Conservation (phyloP, 2,329 filamentous ascomycete species). For the Sclerotiophoma versabilis region DNA sequence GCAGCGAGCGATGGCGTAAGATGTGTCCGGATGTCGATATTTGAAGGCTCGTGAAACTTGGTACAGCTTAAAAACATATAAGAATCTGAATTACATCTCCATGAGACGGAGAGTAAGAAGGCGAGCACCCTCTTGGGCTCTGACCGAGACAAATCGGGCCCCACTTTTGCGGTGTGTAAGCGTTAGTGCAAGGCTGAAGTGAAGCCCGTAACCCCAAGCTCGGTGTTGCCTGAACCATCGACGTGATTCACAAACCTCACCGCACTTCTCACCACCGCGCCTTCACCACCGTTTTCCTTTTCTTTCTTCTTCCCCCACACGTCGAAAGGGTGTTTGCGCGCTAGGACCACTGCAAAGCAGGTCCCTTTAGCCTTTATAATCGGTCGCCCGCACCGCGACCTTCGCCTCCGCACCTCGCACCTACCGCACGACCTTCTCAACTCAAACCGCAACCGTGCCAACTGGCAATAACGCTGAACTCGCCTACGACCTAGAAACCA, state of each 20-base stretch:
- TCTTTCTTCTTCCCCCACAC: not conserved
- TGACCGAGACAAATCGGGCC: not conserved
- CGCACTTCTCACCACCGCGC: conserved; percentile 23
- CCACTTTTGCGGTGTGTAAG: conserved; percentile 18
- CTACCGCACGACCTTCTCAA: conserved; percentile 10
- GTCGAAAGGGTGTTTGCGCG: conserved; percentile 6
- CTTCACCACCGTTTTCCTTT: conserved; percentile 25
- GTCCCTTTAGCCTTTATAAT: conserved; percentile 3
- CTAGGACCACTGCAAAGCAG: not conserved
- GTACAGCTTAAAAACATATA: not conserved
- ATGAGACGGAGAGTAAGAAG: not conserved
- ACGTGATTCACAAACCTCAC: conserved; percentile 40
- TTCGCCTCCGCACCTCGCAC: conserved; percentile 17
- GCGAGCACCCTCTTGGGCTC: conserved; percentile 4
- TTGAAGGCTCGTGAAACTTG: not conserved
- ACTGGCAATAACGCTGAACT: not conserved
- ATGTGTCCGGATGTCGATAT: not conserved
- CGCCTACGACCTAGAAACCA: not conserved
- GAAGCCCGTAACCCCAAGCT: conserved; percentile 32
- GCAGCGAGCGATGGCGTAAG: not conserved
- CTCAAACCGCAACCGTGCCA: conserved; percentile 4
- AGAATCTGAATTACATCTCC: too few species aligned
- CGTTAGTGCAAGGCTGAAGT: conserved; percentile 27
- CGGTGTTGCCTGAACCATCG: conserved; percentile 43
- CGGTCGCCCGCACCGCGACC: conserved; percentile 12